Evolutionary conservation across 306 rosid genomes (phyloP).

Genomic region (Citrullus mucosospermus): DNA sequence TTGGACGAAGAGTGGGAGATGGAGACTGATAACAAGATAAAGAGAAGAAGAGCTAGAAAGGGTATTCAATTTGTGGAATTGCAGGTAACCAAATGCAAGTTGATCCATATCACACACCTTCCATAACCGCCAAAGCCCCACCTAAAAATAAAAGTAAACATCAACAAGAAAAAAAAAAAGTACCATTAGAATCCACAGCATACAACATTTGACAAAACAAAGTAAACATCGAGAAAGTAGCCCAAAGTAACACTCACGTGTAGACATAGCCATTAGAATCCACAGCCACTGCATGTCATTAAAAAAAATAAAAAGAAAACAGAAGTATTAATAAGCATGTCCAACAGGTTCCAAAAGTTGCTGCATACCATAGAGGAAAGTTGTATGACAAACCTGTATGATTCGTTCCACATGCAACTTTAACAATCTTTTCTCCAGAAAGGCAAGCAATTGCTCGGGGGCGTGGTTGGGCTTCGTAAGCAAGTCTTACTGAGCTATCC

Average conservation of each 20-base stretch:
- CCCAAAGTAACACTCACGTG: conserved; percentile 52
- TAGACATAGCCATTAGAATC: conserved; percentile 80
- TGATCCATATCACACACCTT: conserved; percentile 42
- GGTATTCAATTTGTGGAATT: not conserved
- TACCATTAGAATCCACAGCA: not conserved
- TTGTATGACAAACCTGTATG: conserved; percentile 53
- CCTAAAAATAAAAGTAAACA: conserved; percentile 28
- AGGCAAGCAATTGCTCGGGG: conserved; percentile 79
- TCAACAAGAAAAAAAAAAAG: not conserved
- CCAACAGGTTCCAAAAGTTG: not conserved
- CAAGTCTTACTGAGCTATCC: conserved; percentile 87
- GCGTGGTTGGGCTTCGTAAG: conserved; percentile 95
- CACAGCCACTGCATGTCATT: conserved; percentile 62
- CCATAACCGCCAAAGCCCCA: conserved; percentile 99
- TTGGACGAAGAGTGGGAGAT: not conserved
- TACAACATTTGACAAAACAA: not conserved
- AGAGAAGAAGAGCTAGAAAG: not conserved
- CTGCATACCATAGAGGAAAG: not conserved
- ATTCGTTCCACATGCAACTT: conserved; percentile 89
- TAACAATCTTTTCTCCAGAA: conserved; percentile 69
- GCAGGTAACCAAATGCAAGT: not conserved
- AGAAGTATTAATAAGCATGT: not conserved
- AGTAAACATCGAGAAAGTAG: not conserved
- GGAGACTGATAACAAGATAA: not conserved
- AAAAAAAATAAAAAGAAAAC: conserved; percentile 5